Evolutionary conservation across 2,329 filamentous ascomycete genomes (phyloP).

Genomic region (Bipolaris oryzae): DNA sequence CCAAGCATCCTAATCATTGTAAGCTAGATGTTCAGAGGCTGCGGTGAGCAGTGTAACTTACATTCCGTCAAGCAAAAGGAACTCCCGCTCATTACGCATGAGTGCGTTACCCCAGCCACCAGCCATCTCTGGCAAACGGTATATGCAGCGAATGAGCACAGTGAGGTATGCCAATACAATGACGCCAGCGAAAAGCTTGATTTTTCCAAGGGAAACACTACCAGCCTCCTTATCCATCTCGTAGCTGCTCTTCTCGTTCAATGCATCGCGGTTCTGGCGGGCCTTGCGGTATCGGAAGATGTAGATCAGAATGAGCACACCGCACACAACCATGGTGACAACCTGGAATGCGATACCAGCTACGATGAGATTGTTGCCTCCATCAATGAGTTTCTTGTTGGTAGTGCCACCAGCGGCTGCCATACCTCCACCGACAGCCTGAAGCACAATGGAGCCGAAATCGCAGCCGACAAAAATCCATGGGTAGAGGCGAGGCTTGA

Average conservation of each 20-base stretch:
- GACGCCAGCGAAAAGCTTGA: slow-evolving; percentile 30
- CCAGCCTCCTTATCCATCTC: slow-evolving; percentile 31
- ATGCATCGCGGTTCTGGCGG: slow-evolving; percentile 6
- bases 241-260: slow-evolving; percentile 34
- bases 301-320: slow-evolving; percentile 47
- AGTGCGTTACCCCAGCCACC: slow-evolving; percentile 52
- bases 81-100: slow-evolving; percentile 54
- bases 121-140: slow-evolving; percentile 55
- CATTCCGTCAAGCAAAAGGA: slow-evolving; percentile 57
- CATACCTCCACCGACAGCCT: slow-evolving; percentile 62
- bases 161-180: slow-evolving; percentile 49
- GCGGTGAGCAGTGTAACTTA: slow-evolving; percentile 15
- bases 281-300: slow-evolving; percentile 32
- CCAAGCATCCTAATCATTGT: slow-evolving; percentile 32
- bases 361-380: slow-evolving; percentile 61
- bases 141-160: slow-evolving; percentile 55
- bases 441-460: slow-evolving; percentile 60
- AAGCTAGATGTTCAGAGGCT: not conserved
- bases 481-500: slow-evolving; percentile 55
- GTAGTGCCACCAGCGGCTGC: slow-evolving; percentile 50
- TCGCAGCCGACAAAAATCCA: slow-evolving; percentile 65
- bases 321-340: slow-evolving; percentile 57
- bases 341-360: slow-evolving; percentile 63
- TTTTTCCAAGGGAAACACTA: slow-evolving; percentile 19
- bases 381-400: slow-evolving; percentile 43